Base-by-base conservation (phyloP, 2,329 filamentous ascomycete species). In the Juglanconis sp. region DNA sequence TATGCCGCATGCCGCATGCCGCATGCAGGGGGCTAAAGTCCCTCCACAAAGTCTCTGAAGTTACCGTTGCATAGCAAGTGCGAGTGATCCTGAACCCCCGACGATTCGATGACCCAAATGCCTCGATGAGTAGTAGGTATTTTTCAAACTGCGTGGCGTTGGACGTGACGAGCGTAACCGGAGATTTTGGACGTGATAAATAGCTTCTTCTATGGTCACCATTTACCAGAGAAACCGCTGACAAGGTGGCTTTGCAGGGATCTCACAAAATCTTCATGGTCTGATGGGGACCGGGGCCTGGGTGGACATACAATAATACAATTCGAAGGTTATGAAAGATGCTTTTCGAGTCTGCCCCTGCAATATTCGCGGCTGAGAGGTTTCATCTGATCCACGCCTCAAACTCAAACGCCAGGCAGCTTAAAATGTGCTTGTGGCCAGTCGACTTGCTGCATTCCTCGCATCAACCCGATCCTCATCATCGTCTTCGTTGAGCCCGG, bases 401-500 rank as follows among this genome's bases (percentile, higher is more conserved):
- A 40, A 59, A 24, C 3, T 30, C n/a, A 44, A 34, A 46, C 30
- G 31, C 8, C 30, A 30, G 15, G 13, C 56, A 69, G 40, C n/a
- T 73, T 78, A 98, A 74, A 97, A 97, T 17, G 94, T 97, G 79
- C 93, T 97, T 66, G 92, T 91, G 52, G 94, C 95, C 77, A 99
- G 79, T 71, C 95, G 85, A 76, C 91, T 96, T 40, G 95, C 95
- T 56, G 95, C 95, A 77, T 98, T 99, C 74, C 91, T 87, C 47
- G 95, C 95, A 81, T 99, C 95, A 62, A 99, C 87, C 57, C 93
- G 85, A 74, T 99, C 95, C 69, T 96, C 92, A 69, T 97, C 90
- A 65, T 92, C 94, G 70, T 96, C 91, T 70, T 94, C 90, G 63
- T 82, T 80, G 53, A 90, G 74, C 30, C 85, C 84, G 60, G 81